Base-by-base conservation (phyloP, 768 basidiomycete genomes). In the Lactifluus rugatus region DNA sequence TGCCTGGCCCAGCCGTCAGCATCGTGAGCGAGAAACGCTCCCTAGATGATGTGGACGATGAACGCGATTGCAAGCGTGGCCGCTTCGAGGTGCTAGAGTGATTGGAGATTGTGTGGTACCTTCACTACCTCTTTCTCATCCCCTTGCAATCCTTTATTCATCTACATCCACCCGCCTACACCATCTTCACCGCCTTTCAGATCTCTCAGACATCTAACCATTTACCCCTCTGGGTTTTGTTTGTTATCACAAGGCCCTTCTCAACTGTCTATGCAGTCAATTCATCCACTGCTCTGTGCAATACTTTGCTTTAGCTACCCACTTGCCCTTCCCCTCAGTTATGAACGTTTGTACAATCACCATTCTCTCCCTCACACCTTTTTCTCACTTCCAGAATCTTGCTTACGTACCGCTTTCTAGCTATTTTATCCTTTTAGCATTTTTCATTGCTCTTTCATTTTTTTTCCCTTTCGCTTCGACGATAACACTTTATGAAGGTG, bases 41-140 rank as follows among this genome's bases (percentile, higher is more conserved):
- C 53, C 62, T 61, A 26, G 62, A 73, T 19, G 73, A 73, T 32
- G 42, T 55, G 7, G 57, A 58, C 21, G 72, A 72, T 58, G 70
- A 65, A 31, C 69, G 71, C 31, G 73, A 71, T n/a, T 64, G 69
- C 41, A 76, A 74, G 65, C 65, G 73, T 5, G 71, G 71, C 42
- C 69, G 74, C 56, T 76, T 76, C 64, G 72, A 75, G 66, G 64
- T 71, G 39, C 69, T 74, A 60, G 70, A 72, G 65, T 74, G 44
- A 60, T 51, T 3, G 49, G 25, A 34, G 19, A 36, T 48, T 47
- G 47, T 36, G 21, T 32, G 19, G 39, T 36, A 21, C 47, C 4
- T 48, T n/a, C 16, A 34, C 23, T n/a, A 11, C 26, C 47, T 23
- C 42, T 44, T 16, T 5, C 10, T 44, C 19, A 21, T 8, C 8